These are phyloP conservation scores for Colletotrichum sp. DNA, from an alignment of 2,329 filamentous ascomycete genomes.

Conservation along the genomic window DNA sequence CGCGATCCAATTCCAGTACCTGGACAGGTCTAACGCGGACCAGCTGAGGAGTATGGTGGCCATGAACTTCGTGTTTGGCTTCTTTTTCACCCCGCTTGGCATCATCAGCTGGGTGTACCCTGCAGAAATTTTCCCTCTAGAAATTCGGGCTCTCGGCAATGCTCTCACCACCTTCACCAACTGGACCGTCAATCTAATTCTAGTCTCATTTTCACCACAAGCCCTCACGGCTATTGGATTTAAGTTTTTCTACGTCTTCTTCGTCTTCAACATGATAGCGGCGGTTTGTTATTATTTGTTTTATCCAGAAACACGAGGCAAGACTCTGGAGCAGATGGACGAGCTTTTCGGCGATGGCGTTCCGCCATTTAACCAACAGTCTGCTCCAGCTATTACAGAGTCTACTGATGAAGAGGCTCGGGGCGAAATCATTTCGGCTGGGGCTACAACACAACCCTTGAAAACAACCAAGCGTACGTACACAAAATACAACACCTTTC, in stretches of 20 bases:
- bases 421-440: background rate
- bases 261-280: constrained; percentile 28
- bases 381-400: background rate
- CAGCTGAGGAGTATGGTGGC: constrained; percentile 32
- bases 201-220: constrained; percentile 52
- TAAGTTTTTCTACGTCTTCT: constrained; percentile 43
- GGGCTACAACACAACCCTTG: background rate
- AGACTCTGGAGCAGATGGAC: constrained; percentile 39
- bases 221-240: constrained; percentile 47
- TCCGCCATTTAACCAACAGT: background rate
- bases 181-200: constrained; percentile 43
- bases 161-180: constrained; percentile 33
- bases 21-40: constrained; percentile 26
- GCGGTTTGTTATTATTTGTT: constrained; percentile 27
- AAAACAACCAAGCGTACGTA: background rate
- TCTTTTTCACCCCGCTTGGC: constrained; percentile 37
- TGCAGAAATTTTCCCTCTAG: constrained; percentile 43
- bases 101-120: constrained; percentile 48
- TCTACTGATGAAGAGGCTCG: background rate
- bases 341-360: constrained; percentile 33
- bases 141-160: constrained; percentile 32
- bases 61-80: constrained; percentile 39
- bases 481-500: constrained; percentile 1
- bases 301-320: constrained; percentile 36
- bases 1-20: constrained; percentile 29